These are phyloP conservation scores for Monilinia laxa DNA, from an alignment of 2,329 filamentous ascomycete genomes.

Conservation along the genomic window DNA sequence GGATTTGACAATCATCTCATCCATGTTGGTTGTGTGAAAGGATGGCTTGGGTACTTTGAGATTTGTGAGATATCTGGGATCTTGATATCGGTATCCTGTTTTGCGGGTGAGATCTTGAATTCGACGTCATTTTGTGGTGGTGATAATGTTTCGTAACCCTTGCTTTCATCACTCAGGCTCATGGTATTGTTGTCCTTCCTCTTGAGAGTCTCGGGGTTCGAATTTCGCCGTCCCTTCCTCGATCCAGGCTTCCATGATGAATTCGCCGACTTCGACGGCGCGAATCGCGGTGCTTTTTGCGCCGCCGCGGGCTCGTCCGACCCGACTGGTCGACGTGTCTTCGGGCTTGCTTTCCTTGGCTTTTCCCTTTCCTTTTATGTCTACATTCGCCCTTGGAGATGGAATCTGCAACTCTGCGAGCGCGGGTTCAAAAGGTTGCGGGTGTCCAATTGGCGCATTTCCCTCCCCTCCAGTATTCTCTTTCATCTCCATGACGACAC, in stretches of 20 bases:
- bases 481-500: slow-evolving; percentile 70
- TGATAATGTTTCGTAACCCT: too few relatives aligned
- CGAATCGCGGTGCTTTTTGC: slow-evolving; percentile 60
- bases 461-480: slow-evolving; percentile 47
- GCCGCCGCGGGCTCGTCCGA: slow-evolving; percentile 47
- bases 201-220: neutral
- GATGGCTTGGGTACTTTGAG: too few relatives aligned
- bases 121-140: neutral
- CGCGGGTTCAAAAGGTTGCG: slow-evolving; percentile 61
- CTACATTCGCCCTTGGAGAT: neutral
- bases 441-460: slow-evolving; percentile 57
- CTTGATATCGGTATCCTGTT: too few relatives aligned
- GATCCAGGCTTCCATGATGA: slow-evolving; percentile 68
- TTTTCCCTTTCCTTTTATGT: neutral
- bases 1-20: too few relatives aligned
- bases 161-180: neutral
- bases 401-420: slow-evolving; percentile 43
- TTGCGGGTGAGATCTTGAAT: neutral
- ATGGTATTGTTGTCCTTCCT: too few relatives aligned
- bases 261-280: slow-evolving; percentile 62
- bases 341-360: neutral
- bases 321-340: slow-evolving; percentile 27
- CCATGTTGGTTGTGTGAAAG: too few relatives aligned
- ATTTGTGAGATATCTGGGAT: neutral
- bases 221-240: slow-evolving; percentile 53